These are phyloP conservation scores for Vaccinium macrocarpon DNA, from an alignment of 148 eudicot genomes.

Conservation along the genomic window DNA sequence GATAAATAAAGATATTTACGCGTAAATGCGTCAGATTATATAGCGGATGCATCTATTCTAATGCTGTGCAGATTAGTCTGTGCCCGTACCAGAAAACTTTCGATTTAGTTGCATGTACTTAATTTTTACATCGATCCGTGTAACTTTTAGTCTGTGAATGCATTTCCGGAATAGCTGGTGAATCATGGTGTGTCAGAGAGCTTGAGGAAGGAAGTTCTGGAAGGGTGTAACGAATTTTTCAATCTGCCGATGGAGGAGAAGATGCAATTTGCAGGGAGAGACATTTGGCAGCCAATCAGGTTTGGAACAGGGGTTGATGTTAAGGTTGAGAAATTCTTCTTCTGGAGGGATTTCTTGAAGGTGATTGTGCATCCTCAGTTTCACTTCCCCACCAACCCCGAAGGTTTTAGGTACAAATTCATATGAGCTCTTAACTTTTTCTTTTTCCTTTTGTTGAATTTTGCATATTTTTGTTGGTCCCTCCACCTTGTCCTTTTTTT, in stretches of 20 bases:
- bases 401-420: slow-evolving; percentile 2
- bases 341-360: slow-evolving; percentile 33
- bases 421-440: too few species aligned
- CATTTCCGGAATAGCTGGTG: slow-evolving; percentile 31
- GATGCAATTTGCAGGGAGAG: slow-evolving; percentile 29
- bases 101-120: background rate
- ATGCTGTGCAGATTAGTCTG: too few species aligned
- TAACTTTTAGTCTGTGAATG: background rate
- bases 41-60: too few species aligned
- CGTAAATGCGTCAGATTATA: too few species aligned
- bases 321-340: slow-evolving; percentile 27
- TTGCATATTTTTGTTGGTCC: too few species aligned
- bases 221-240: slow-evolving; percentile 34
- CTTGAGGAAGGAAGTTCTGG: slow-evolving; percentile 29
- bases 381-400: slow-evolving; percentile 28
- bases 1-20: background rate
- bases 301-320: slow-evolving; percentile 51
- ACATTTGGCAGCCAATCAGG: slow-evolving; percentile 45
- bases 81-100: too few species aligned
- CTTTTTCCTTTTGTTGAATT: too few species aligned
- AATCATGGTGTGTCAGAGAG: slow-evolving; percentile 58
- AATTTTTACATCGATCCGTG: background rate
- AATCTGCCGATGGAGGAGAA: slow-evolving; percentile 49
- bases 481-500: too few species aligned
- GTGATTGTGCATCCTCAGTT: slow-evolving; percentile 33